These are phyloP conservation scores for Anisogramma anomala DNA, from an alignment of 2,329 filamentous ascomycete species.

Conservation along the genomic window DNA sequence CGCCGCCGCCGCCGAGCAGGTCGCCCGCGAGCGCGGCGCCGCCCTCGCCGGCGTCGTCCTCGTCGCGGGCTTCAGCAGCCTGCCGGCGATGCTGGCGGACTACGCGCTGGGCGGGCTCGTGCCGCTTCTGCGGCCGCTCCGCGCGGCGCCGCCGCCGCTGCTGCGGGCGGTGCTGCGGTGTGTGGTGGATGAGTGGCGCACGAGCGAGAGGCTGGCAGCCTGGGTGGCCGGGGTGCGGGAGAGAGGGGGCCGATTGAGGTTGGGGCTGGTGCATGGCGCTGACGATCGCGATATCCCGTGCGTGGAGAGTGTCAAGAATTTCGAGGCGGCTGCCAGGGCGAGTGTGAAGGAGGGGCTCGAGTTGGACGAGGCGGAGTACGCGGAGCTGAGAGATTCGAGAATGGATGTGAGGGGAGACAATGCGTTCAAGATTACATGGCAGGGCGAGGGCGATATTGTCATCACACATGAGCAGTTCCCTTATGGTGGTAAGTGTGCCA, in stretches of 20 bases:
- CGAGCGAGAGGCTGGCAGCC: conserved; percentile 51
- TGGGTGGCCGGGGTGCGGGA: conserved; percentile 39
- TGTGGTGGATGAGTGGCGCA: conserved; percentile 75
- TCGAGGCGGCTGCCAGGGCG: conserved; percentile 46
- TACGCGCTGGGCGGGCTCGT: conserved; percentile 72
- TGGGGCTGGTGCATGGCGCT: conserved; percentile 67
- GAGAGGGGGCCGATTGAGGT: conserved; percentile 36
- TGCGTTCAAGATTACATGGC: conserved; percentile 38
- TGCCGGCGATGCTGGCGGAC: conserved; percentile 60
- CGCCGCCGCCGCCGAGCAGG: conserved; percentile 61
- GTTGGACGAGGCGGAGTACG: conserved; percentile 26
- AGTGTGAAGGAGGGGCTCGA: conserved; percentile 28
- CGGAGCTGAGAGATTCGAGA: conserved; percentile 29
- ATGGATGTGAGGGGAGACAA: conserved; percentile 33
- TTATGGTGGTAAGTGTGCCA: conserved; percentile 37
- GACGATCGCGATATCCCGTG: conserved; percentile 78
- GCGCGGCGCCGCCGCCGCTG: conserved; percentile 50
- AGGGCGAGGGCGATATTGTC: conserved; percentile 31
- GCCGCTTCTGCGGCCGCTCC: conserved; percentile 67
- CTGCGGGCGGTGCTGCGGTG: conserved; percentile 47
- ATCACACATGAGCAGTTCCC: conserved; percentile 44
- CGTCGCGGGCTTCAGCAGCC: conserved; percentile 65
- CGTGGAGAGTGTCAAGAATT: conserved; percentile 54
- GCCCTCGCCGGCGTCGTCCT: conserved; percentile 73
- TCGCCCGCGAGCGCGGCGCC: conserved; percentile 40